A percentile compares a stretch with the other conserved stretches of the same genome.
These are phyloP conservation scores for Samsoniella hepiali DNA, from an alignment of 2,329 filamentous ascomycete genomes.

Conservation along the genomic window DNA sequence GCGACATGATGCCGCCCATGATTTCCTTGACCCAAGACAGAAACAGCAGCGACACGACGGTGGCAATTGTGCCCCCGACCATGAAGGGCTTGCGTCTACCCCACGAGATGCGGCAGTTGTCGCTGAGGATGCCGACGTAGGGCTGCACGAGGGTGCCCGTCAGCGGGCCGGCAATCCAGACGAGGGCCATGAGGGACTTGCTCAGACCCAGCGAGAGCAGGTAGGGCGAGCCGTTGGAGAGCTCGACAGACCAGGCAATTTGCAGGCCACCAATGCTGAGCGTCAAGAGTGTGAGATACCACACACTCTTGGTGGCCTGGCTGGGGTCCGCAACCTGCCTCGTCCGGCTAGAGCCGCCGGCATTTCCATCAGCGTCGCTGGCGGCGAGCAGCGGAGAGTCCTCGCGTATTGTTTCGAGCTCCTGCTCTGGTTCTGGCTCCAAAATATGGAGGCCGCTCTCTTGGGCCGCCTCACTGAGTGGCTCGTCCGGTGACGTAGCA, in stretches of 20 bases:
- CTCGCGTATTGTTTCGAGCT: slow-evolving; percentile 21
- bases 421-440: slow-evolving; percentile 18
- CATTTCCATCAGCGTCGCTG: slow-evolving; percentile 7
- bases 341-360: background rate
- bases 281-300: slow-evolving; percentile 83
- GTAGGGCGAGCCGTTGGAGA: slow-evolving; percentile 88
- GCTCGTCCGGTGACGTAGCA: slow-evolving; percentile 1
- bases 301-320: slow-evolving; percentile 72
- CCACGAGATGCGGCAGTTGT: slow-evolving; percentile 71
- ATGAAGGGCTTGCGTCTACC: slow-evolving; percentile 82
- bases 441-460: slow-evolving; percentile 12
- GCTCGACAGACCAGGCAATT: slow-evolving; percentile 92
- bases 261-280: slow-evolving; percentile 85
- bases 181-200: slow-evolving; percentile 77
- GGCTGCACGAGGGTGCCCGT: slow-evolving; percentile 78
- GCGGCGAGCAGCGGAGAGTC: slow-evolving; percentile 22
- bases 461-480: slow-evolving; percentile 12
- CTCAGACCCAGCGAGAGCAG: slow-evolving; percentile 76
- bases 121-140: slow-evolving; percentile 77
- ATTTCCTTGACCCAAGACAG: slow-evolving; percentile 74
- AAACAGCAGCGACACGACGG: slow-evolving; percentile 63
- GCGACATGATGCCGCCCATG: slow-evolving; percentile 61
- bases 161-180: slow-evolving; percentile 80
- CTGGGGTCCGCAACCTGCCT: slow-evolving; percentile 37
- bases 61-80: slow-evolving; percentile 65